Conservation (phyloP, 2,329 filamentous ascomycete species). For the Pseudogymnoascus sp. region DNA sequence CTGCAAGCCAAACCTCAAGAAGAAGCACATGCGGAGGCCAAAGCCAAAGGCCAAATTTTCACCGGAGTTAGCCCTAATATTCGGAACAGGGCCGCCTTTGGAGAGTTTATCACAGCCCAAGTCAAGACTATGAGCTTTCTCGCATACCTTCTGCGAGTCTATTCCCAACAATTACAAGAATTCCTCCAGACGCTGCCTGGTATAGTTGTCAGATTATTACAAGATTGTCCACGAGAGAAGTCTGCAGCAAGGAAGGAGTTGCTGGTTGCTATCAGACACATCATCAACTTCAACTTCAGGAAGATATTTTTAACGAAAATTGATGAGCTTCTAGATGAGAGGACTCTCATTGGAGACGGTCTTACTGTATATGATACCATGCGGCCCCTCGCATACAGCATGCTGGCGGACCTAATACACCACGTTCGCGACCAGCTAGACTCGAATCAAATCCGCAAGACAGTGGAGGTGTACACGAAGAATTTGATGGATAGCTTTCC, state of each 20-base stretch:
- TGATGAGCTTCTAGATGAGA: slow-evolving; percentile 87
- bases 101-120: slow-evolving; percentile 94
- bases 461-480: slow-evolving; percentile 93
- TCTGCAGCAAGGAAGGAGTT: slow-evolving; percentile 91
- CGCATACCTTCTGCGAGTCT: slow-evolving; percentile 84
- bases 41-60: slow-evolving; percentile 72
- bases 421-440: slow-evolving; percentile 87
- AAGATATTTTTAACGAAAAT: slow-evolving; percentile 94
- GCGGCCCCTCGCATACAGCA: slow-evolving; percentile 91
- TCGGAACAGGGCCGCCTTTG: slow-evolving; percentile 88
- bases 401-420: slow-evolving; percentile 96
- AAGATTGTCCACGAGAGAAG: slow-evolving; percentile 92
- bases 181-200: slow-evolving; percentile 80
- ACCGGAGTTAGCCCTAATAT: slow-evolving; percentile 91
- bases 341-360: slow-evolving; percentile 90
- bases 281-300: slow-evolving; percentile 98
- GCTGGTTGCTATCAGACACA: slow-evolving; percentile 91
- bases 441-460: slow-evolving; percentile 87
- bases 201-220: slow-evolving; percentile 82
- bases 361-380: slow-evolving; percentile 96
- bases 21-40: slow-evolving; percentile 82
- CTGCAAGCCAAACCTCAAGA: slow-evolving; percentile 90
- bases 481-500: slow-evolving; percentile 95
- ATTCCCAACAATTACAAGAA: slow-evolving; percentile 78
- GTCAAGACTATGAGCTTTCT: slow-evolving; percentile 99